A percentile compares a stretch with the other conserved stretches of the same genome.
Evolutionary conservation across 352 stramenopile genomes (phyloP).

Genomic region (Phytophthora lateralis): DNA sequence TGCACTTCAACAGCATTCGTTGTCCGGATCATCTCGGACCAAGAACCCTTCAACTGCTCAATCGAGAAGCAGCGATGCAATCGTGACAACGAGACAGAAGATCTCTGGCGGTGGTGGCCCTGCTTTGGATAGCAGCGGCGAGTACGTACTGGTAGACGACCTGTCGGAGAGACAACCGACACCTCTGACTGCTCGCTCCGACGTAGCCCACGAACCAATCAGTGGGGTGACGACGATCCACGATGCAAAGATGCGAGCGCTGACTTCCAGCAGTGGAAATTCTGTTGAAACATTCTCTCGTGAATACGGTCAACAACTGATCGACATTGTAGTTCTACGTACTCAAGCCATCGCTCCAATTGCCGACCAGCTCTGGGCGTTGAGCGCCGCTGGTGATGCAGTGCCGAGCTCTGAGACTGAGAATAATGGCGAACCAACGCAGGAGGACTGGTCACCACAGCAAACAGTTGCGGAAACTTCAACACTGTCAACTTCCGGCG

Average conservation of each 20-base stretch:
- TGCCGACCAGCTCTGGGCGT: constrained; percentile 66
- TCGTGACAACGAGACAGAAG: constrained; percentile 24
- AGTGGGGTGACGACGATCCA: background rate
- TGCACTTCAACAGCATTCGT: constrained; percentile 30
- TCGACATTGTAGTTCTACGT: constrained; percentile 68
- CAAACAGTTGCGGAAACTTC: constrained; percentile 17
- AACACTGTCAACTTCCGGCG: constrained; percentile 28
- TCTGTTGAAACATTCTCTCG: constrained; percentile 32
- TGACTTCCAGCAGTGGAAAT: constrained; percentile 6
- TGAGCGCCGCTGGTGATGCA: constrained; percentile 32
- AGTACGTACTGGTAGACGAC: constrained; percentile 73
- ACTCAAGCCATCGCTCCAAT: constrained; percentile 70
- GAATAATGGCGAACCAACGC: constrained; percentile 4
- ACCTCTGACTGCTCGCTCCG: constrained; percentile 1
- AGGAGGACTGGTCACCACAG: constrained; percentile 21
- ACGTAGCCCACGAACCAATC: background rate
- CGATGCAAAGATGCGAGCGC: constrained; percentile 12
- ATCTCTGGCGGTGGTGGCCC: constrained; percentile 12
- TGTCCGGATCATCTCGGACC: constrained; percentile 22
- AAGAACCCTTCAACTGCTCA: constrained; percentile 13
- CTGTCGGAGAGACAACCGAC: constrained; percentile 35
- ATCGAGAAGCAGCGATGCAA: constrained; percentile 10
- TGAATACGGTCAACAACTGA: constrained; percentile 60
- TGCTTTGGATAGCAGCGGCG: constrained; percentile 58
- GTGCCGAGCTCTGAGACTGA: constrained; percentile 5